Percentiles rank a stretch among this genome's conserved stretches.
phyloP scores from a whole-genome alignment of 768 basidiomycete species.

The Atractiella rhizophila region DNA sequence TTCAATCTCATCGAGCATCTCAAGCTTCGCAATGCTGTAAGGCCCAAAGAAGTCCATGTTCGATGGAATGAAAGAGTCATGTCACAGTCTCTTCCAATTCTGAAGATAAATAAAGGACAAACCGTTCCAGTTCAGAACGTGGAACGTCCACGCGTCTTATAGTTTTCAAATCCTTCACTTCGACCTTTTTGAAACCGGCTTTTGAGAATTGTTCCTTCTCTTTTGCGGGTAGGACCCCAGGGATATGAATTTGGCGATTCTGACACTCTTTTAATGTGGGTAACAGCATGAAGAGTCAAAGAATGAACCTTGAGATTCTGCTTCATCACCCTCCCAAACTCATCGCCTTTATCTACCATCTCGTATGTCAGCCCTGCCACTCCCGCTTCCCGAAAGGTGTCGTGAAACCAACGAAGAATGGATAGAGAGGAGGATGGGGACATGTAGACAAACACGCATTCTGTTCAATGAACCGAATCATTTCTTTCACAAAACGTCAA shows the following conservation, averaged over 20 bases:
- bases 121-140: conserved; percentile 18
- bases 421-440: conserved; percentile 31
- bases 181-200: too few relatives aligned
- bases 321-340: conserved; percentile 81
- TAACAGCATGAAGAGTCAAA: not conserved
- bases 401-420: conserved; percentile 48
- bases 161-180: too few relatives aligned
- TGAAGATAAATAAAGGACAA: conserved; percentile 1
- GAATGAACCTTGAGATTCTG: conserved; percentile 48
- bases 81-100: not conserved
- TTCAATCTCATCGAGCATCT: conserved; percentile 80
- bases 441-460: conserved; percentile 86
- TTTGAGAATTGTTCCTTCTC: conserved; percentile 17
- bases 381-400: conserved; percentile 31
- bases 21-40: conserved; percentile 45
- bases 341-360: conserved; percentile 68
- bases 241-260: conserved; percentile 47
- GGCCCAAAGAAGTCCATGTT: not conserved
- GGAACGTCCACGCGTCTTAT: too few relatives aligned
- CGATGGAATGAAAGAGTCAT: not conserved
- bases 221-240: conserved; percentile 26
- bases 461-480: too few relatives aligned
- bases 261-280: conserved; percentile 17
- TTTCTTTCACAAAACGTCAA: too few relatives aligned
- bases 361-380: conserved; percentile 42